Conservation (phyloP, 768 basidiomycete genomes). For the Crepidotus variabilis region DNA sequence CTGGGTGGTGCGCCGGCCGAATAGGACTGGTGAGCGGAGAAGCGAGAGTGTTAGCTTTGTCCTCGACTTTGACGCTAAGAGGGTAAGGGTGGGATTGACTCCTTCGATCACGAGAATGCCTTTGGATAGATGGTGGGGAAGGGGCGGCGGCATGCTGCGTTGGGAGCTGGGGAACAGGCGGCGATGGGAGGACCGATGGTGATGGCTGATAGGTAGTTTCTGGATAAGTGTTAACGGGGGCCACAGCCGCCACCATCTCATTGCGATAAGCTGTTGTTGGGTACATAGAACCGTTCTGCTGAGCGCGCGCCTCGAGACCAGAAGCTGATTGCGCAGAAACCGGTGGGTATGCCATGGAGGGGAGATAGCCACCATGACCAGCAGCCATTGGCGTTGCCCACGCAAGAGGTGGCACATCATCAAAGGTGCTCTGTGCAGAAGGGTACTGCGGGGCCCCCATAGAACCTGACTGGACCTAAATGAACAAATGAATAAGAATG, state of each 20-base stretch:
- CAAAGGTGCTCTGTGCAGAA: background rate
- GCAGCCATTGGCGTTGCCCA: background rate
- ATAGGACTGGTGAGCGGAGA: background rate
- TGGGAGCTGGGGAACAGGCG: background rate
- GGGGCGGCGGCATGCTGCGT: background rate
- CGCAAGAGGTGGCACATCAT: background rate
- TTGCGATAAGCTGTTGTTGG: background rate
- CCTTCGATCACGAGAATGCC: background rate
- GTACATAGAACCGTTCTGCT: background rate
- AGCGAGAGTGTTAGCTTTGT: background rate
- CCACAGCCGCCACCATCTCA: background rate
- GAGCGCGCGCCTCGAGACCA: no score
- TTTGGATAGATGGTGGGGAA: background rate
- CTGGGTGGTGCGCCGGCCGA: background rate
- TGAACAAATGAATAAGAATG: background rate
- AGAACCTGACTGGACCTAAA: background rate
- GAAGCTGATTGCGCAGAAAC: no score
- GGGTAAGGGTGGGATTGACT: background rate
- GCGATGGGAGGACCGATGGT: background rate
- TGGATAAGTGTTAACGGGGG: background rate
- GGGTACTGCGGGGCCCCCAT: background rate
- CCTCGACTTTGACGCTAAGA: background rate
- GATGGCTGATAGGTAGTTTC: background rate
- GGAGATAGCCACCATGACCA: background rate
- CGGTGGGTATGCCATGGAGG: no score